Conservation (phyloP, 805 yeast species). For the Lipomyces sp. region DNA sequence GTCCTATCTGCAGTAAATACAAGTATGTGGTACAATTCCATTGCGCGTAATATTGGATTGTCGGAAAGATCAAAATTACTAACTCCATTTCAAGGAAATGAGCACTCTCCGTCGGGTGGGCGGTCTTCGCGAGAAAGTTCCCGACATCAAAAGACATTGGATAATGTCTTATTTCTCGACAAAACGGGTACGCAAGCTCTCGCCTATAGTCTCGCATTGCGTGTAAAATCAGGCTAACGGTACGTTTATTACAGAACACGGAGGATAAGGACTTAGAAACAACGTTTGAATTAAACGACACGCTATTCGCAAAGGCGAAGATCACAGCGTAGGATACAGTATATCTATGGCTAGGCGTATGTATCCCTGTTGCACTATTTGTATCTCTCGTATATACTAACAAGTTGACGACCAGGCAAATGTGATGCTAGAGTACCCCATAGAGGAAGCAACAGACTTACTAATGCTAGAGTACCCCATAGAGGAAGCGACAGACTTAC, state of each 20-base stretch:
- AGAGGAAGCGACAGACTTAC: constrained; percentile 75
- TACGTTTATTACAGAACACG: too few species aligned
- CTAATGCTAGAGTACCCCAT: constrained; percentile 91
- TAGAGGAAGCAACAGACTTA: constrained; percentile 78
- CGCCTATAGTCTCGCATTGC: too few species aligned
- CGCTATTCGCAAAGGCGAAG: constrained; percentile 79
- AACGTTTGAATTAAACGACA: constrained; percentile 91
- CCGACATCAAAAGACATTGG: constrained; percentile 90
- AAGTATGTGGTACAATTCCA: constrained; percentile 72
- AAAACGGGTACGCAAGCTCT: constrained; percentile 39
- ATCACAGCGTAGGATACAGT: constrained; percentile 65
- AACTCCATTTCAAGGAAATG: constrained; percentile 43
- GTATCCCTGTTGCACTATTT: constrained; percentile 3
- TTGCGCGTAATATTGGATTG: too few species aligned
- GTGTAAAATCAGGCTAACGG: too few species aligned
- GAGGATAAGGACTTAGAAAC: constrained; percentile 51
- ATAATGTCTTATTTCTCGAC: constrained; percentile 61
- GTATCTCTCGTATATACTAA: too few species aligned
- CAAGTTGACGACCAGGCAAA: too few species aligned
- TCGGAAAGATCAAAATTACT: too few species aligned
- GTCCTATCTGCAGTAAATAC: constrained; percentile 60
- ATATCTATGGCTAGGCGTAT: constrained; percentile 81
- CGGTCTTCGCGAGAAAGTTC: constrained; percentile 65
- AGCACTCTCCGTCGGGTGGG: constrained; percentile 42
- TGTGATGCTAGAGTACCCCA: constrained; percentile 91